Conservation (phyloP, 495 filamentous ascomycete species). For the Tuber indicum region DNA sequence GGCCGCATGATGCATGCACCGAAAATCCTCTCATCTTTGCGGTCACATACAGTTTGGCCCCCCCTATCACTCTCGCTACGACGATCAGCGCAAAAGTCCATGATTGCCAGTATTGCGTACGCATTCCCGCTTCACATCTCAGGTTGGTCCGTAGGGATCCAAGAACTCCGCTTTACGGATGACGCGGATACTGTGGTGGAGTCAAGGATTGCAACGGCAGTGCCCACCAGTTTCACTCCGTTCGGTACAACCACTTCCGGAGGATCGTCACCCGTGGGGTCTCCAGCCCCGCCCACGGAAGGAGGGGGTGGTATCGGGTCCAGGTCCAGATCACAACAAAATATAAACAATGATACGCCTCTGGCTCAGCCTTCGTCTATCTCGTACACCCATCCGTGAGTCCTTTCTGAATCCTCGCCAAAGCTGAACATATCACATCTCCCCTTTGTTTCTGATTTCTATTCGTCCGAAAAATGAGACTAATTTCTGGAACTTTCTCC, state of each 20-base stretch:
- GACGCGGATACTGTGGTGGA: conserved; percentile 30
- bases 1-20: conserved; percentile 44
- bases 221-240: conserved; percentile 49
- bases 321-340: conserved; percentile 26
- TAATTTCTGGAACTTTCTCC: conserved; percentile 64
- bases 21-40: conserved; percentile 67
- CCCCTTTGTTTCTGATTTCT: neutral
- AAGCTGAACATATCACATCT: conserved; percentile 19
- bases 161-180: conserved; percentile 65
- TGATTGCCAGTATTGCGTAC: conserved; percentile 80
- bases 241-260: conserved; percentile 31
- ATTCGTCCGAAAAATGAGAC: conserved; percentile 31
- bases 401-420: conserved; percentile 23
- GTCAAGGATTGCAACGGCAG: conserved; percentile 49
- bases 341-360: conserved; percentile 26
- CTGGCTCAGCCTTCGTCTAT: conserved; percentile 40
- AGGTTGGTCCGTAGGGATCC: conserved; percentile 85
- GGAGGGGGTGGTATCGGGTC: conserved; percentile 16
- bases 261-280: conserved; percentile 20
- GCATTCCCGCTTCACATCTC: conserved; percentile 58
- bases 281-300: conserved; percentile 16
- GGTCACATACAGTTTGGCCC: conserved; percentile 70
- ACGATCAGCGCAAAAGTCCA: conserved; percentile 49
- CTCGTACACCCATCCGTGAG: conserved; percentile 42
- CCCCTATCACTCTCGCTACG: conserved; percentile 75